Conservation (phyloP, 2,329 filamentous ascomycete species). For the Trichophaea hybrida region DNA sequence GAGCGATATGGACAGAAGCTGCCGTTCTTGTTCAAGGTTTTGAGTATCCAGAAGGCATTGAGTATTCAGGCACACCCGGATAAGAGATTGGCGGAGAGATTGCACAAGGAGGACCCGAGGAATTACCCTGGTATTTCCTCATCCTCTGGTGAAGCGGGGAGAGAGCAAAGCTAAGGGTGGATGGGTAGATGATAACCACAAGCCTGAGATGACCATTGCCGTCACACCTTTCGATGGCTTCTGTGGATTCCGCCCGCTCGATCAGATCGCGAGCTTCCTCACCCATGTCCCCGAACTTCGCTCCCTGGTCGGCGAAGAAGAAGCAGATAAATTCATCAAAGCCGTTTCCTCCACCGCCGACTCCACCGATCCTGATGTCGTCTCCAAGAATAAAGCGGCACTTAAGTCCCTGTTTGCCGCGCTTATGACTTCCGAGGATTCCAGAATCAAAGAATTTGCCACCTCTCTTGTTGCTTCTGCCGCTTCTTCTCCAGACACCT, state of each 20-base stretch:
- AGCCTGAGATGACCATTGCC: slow-evolving; percentile 98
- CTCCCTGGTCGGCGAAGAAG: slow-evolving; percentile 50
- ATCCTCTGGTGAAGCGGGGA: neutral
- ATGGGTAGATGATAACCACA: slow-evolving; percentile 78
- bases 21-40: slow-evolving; percentile 94
- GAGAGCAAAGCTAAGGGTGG: too few relatives aligned
- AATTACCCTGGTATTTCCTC: slow-evolving; percentile 57
- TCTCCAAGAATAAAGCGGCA: slow-evolving; percentile 57
- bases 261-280: slow-evolving; percentile 76
- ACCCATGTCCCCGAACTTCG: slow-evolving; percentile 49
- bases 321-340: slow-evolving; percentile 42
- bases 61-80: slow-evolving; percentile 96
- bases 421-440: slow-evolving; percentile 62
- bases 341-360: slow-evolving; percentile 43
- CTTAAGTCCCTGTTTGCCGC: slow-evolving; percentile 61
- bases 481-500: slow-evolving; percentile 51
- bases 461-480: slow-evolving; percentile 58
- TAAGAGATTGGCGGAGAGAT: slow-evolving; percentile 78
- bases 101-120: slow-evolving; percentile 73
- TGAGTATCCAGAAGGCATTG: slow-evolving; percentile 88
- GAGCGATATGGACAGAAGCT: slow-evolving; percentile 67
- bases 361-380: slow-evolving; percentile 32
- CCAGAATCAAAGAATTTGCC: slow-evolving; percentile 49
- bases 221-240: slow-evolving; percentile 92
- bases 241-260: slow-evolving; percentile 81